Percentiles rank a stretch among this genome's conserved stretches.
These are phyloP conservation scores for Picocystis sp. DNA, from an alignment of 163 green algal species.

Conservation along the genomic window DNA sequence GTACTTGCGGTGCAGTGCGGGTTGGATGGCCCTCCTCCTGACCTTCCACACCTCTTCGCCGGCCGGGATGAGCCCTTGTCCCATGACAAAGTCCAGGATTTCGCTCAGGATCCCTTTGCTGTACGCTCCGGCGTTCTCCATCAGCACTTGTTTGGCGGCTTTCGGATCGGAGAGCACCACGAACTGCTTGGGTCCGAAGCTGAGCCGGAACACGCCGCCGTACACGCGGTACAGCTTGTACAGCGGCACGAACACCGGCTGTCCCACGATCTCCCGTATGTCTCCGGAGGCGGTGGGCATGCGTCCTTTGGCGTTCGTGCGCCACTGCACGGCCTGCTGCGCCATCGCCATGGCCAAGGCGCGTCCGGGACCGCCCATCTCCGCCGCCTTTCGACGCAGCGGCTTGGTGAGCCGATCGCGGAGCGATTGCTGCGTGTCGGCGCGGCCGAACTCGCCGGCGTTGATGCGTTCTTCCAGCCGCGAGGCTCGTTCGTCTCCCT, in stretches of 20 bases:
- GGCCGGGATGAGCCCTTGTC: no score
- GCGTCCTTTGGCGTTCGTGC: constrained; percentile 21
- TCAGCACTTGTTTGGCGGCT: constrained; percentile 13
- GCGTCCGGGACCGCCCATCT: constrained; percentile 26
- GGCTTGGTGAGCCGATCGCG: no score
- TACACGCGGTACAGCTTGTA: constrained; percentile 67
- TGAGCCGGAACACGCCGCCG: constrained; percentile 60
- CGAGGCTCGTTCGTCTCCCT: no score
- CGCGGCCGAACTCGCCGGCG: constrained; percentile 44
- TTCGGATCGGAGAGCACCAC: constrained; percentile 16
- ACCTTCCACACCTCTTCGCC: no score
- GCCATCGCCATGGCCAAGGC: constrained; percentile 43
- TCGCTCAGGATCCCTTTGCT: not conserved
- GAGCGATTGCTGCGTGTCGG: no score
- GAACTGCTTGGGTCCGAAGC: constrained; percentile 67
- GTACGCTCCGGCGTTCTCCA: not conserved
- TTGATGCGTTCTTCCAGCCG: constrained; percentile 52
- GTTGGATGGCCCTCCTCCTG: constrained; percentile 18
- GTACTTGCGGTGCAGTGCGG: constrained; percentile 40
- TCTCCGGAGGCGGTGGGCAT: constrained; percentile 46
- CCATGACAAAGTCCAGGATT: no score
- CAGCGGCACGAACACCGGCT: constrained; percentile 86
- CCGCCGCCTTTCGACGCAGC: no score
- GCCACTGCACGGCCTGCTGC: constrained; percentile 41
- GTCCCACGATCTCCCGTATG: constrained; percentile 33